phyloP scores from a whole-genome alignment of 169 alveolate species.

The Amoebophrya sp. region DNA sequence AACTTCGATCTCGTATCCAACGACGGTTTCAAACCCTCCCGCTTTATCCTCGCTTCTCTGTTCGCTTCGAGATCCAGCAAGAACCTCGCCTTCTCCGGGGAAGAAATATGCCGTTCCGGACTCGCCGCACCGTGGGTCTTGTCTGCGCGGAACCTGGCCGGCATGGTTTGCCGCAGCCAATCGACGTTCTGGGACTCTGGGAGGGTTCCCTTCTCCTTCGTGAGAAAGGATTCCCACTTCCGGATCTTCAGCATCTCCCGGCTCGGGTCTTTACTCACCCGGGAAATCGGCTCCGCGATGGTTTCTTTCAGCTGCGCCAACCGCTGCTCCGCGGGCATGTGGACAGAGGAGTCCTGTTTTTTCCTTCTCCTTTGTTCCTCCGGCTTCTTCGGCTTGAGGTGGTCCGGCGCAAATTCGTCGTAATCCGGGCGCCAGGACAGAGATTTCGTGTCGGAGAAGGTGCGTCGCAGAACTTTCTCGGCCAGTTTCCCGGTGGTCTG shows the following conservation, averaged over 20 bases:
- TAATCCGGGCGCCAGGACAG: neutral
- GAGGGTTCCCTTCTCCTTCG: neutral
- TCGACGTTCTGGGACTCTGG: neutral
- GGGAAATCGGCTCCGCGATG: neutral
- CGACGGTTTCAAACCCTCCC: neutral
- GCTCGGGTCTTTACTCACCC: neutral
- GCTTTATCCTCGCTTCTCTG: too few species aligned
- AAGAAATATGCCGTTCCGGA: neutral
- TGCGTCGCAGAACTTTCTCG: neutral
- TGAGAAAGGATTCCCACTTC: neutral
- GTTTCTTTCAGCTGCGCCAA: neutral
- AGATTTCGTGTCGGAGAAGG: neutral
- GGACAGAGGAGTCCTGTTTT: neutral
- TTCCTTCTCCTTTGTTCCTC: neutral
- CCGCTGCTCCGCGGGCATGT: neutral
- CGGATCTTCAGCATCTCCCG: neutral
- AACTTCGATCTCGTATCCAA: neutral
- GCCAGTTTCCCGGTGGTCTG: too few species aligned
- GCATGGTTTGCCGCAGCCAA: neutral
- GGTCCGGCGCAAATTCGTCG: neutral
- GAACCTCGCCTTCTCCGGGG: neutral
- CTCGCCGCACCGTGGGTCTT: neutral
- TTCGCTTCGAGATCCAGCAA: neutral
- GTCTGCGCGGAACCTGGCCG: neutral
- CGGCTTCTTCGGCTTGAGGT: neutral